These are phyloP conservation scores for Clavariopsis aquatica DNA, from an alignment of 495 filamentous ascomycete species.

Conservation along the genomic window DNA sequence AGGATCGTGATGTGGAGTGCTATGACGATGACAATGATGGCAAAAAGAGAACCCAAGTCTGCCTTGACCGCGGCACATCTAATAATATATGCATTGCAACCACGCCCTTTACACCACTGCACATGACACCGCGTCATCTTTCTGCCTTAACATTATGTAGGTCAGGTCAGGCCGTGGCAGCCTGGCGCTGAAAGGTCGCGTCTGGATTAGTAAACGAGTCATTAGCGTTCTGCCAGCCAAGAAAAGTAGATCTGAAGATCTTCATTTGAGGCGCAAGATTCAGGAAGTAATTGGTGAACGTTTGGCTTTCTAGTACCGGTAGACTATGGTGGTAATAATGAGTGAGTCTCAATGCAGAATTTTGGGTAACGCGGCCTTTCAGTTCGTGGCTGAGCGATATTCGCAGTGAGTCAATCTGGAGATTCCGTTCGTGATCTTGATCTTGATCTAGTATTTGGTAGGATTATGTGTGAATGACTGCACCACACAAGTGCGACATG, in stretches of 20 bases:
- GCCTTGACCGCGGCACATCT: slow-evolving; percentile 3
- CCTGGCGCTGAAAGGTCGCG: background rate
- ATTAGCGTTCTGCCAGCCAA: slow-evolving; percentile 18
- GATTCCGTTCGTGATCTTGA: background rate
- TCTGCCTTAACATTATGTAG: background rate
- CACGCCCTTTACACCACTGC: slow-evolving; percentile 13
- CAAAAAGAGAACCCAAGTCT: background rate
- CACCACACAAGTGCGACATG: background rate
- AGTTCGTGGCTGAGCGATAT: background rate
- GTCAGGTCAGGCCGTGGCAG: slow-evolving; percentile 11
- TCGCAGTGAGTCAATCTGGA: background rate
- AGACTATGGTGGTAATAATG: background rate
- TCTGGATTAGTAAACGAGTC: slow-evolving; percentile 20
- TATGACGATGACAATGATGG: background rate
- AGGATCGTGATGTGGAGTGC: background rate
- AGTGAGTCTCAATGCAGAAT: background rate
- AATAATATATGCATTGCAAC: slow-evolving; percentile 6
- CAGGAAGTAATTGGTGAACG: background rate
- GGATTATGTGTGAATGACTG: background rate
- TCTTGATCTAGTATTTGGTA: background rate
- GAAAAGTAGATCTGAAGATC: background rate
- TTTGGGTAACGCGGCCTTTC: background rate
- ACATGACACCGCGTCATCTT: slow-evolving; percentile 33
- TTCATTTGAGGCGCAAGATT: background rate
- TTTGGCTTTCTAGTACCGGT: background rate